These are phyloP conservation scores for Magnolia kwangsiensis DNA, from an alignment of 164 flowering plant genomes.

Conservation along the genomic window DNA sequence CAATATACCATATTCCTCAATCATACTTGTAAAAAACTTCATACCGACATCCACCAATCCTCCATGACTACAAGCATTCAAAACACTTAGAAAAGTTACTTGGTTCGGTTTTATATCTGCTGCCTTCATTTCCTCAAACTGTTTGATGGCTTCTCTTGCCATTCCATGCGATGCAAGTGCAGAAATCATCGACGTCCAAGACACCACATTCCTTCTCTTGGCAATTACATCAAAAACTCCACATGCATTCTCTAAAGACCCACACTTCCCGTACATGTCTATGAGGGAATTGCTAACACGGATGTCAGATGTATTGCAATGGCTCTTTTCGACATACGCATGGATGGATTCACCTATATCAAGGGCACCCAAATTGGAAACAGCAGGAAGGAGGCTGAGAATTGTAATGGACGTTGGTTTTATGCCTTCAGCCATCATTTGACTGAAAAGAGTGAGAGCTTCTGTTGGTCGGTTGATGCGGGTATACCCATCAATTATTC, in stretches of 20 bases:
- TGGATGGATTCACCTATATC: constrained; percentile 14
- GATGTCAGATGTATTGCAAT: constrained; percentile 14
- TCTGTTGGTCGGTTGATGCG: constrained; percentile 13
- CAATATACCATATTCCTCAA: constrained; percentile 8
- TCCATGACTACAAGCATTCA: constrained; percentile 32
- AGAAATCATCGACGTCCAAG: constrained; percentile 28
- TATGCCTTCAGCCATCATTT: constrained; percentile 16
- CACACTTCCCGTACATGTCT: constrained; percentile 50
- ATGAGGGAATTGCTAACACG: constrained; percentile 23
- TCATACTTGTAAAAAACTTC: constrained; percentile 18
- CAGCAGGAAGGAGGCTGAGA: constrained; percentile 19
- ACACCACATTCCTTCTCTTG: constrained; percentile 17
- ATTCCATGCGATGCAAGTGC: constrained; percentile 24
- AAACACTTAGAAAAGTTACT: constrained; percentile 23
- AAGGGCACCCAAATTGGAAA: constrained; percentile 17
- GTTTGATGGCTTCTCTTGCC: constrained; percentile 16
- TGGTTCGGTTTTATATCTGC: constrained; percentile 20
- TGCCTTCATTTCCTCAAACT: constrained; percentile 20
- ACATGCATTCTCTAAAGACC: constrained; percentile 26
- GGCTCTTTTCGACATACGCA: constrained; percentile 10
- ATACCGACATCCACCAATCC: constrained; percentile 26
- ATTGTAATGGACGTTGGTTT: constrained; percentile 23
- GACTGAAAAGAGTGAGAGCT: constrained; percentile 18
- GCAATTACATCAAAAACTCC: constrained; percentile 17
- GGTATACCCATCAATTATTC: constrained; percentile 27